phyloP scores from a whole-genome alignment of 192 early-diverging fungal genomes.

The Backusella luteola region DNA sequence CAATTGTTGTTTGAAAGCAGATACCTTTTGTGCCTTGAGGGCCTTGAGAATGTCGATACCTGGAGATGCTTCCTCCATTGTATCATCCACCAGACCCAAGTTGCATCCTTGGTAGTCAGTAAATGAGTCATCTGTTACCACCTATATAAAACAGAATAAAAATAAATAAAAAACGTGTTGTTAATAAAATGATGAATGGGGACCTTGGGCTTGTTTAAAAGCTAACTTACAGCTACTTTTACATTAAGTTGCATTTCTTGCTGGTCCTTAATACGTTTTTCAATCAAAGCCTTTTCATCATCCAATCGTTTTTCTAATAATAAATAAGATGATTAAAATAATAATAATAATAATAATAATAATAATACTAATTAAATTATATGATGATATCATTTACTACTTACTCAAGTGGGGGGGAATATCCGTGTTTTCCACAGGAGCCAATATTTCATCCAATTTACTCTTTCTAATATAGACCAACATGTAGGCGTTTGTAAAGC shows the following conservation, averaged over 20 bases:
- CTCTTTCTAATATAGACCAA: conserved; percentile 91
- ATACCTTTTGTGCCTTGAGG: conserved; percentile 9
- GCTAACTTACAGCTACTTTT: conserved; percentile 51
- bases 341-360: too few species aligned
- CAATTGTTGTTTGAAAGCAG: conserved; percentile 20
- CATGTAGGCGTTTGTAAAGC: conserved; percentile 99
- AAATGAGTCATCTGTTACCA: conserved; percentile 72
- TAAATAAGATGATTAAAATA: neutral
- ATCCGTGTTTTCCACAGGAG: conserved; percentile 59
- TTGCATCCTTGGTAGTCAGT: conserved; percentile 81
- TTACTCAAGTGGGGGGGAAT: conserved; percentile 80
- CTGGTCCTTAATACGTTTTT: conserved; percentile 62
- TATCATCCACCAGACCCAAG: conserved; percentile 70
- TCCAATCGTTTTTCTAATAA: conserved; percentile 43
- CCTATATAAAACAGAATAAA: conserved; percentile 25
- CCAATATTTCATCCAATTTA: conserved; percentile 70
- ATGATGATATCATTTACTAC: conserved; percentile 3
- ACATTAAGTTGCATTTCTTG: conserved; percentile 73
- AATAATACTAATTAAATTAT: conserved; percentile 21
- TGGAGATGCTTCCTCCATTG: neutral
- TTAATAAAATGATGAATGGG: neutral
- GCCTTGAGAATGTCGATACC: conserved; percentile 22
- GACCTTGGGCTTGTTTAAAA: neutral
- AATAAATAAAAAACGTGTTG: neutral
- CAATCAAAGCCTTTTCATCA: conserved; percentile 63